A percentile compares a stretch with the other conserved stretches of the same genome.
Evolutionary conservation across 2,329 filamentous ascomycete genomes (phyloP).

Genomic region (Tolypocladium guangdongense): DNA sequence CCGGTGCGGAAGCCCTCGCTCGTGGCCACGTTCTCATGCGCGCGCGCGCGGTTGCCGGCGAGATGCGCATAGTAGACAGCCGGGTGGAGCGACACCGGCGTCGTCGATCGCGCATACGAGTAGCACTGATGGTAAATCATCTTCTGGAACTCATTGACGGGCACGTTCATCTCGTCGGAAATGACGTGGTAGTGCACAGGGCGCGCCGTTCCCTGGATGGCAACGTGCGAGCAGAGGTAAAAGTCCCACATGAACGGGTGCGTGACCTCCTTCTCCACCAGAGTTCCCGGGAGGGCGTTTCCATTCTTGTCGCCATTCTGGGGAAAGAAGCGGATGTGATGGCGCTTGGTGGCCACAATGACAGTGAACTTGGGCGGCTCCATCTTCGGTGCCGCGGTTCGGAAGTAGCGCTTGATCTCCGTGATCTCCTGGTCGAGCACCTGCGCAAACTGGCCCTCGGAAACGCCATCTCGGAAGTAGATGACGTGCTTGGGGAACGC

Average conservation of each 20-base stretch:
- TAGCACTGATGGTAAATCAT: conserved; percentile 95
- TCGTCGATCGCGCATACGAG: conserved; percentile 85
- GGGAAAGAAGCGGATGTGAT: conserved; percentile 90
- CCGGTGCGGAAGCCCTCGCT: conserved; percentile 33
- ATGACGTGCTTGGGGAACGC: conserved; percentile 59
- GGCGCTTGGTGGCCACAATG: conserved; percentile 83
- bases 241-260: conserved; percentile 89
- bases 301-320: conserved; percentile 58
- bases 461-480: conserved; percentile 89
- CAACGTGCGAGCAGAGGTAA: conserved; percentile 51
- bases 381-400: conserved; percentile 18
- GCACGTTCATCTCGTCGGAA: conserved; percentile 63
- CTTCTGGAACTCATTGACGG: conserved; percentile 61
- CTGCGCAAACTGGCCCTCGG: conserved; percentile 72
- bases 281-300: conserved; percentile 75
- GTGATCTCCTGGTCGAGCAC: conserved; percentile 70
- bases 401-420: conserved; percentile 54
- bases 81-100: conserved; percentile 78
- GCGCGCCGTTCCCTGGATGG: conserved; percentile 87
- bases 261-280: conserved; percentile 84
- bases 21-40: conserved; percentile 50
- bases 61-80: conserved; percentile 95
- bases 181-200: conserved; percentile 91
- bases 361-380: conserved; percentile 63
- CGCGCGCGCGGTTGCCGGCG: conserved; percentile 66